Evolutionary conservation across 371 early-diverging fungal genomes (phyloP), one percentile per base, ranked within the genome.

Genomic region (Mortierella polycephala): DNA sequence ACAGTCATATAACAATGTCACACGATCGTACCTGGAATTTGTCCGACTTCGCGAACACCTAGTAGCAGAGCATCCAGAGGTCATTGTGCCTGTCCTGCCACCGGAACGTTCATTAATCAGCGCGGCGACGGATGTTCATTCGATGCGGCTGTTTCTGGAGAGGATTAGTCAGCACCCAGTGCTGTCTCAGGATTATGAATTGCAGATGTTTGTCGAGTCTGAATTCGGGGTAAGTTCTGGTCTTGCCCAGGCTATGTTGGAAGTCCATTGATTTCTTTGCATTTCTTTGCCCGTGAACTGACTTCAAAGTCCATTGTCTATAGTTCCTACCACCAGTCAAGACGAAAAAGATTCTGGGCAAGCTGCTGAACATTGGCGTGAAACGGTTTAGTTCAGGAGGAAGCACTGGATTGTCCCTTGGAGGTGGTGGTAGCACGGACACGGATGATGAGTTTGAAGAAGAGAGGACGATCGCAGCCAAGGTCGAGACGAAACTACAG

Each of bases 361-460:
- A 65, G 39, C 49, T 79, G 2, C 65, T 79, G 37, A 65, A 72
- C 37, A 72, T 79, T 50, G 62, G 79, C 16, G 79, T 72, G 47
- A 79, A 69, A 46, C 56, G 73, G 9, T 79, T 79, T 49, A 68
- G 72, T 30, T 65, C 71, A 40, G 72, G 79, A 23, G 58, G 62
- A 13, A 13, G 45, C 10, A 40, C 54, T 16, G 53, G 18, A 0
- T 30, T 63, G 8, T 76, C 67, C 6, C 20, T 71, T 30, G 30
- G 30, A 18, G 51, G 14, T 18, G 20, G 51, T 18, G 51, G 51
- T 18, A 18, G 20, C 12, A 69, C 62, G 18, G 79, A 79, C 42
- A 79, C 73, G 1, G 79, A 79, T 46, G 79, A 79, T 46, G 79
- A 79, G 40, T 79, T 79, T 56, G 79, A 79, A 52, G 79, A 79